phyloP scores from a whole-genome alignment of 2,329 filamentous ascomycete species.

The Paracoccidioides lutzii region DNA sequence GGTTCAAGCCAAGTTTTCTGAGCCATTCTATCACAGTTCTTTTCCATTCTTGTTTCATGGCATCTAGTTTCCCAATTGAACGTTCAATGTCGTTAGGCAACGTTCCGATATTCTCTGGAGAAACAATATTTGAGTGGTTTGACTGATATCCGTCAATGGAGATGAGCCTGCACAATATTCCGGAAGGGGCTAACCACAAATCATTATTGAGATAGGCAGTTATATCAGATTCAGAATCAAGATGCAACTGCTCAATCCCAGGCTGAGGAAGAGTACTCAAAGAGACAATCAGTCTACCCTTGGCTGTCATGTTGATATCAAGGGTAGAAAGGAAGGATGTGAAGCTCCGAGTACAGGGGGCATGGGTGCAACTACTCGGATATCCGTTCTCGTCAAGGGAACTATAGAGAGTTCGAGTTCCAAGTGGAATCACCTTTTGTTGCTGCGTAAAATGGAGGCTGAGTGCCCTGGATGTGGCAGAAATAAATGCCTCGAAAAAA shows the following conservation, averaged over 20 bases:
- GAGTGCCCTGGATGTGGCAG: slow-evolving; percentile 26
- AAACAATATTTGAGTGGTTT: slow-evolving; percentile 13
- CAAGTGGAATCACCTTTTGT: slow-evolving; percentile 27
- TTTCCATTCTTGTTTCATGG: slow-evolving; percentile 25
- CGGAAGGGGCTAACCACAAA: slow-evolving; percentile 30
- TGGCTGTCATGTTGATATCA: slow-evolving; percentile 24
- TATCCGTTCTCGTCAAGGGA: slow-evolving; percentile 21
- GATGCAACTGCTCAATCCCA: slow-evolving; percentile 23
- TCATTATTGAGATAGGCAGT: slow-evolving; percentile 13
- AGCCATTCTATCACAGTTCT: slow-evolving; percentile 25
- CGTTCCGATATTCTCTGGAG: slow-evolving; percentile 9
- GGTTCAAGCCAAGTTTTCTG: slow-evolving; percentile 23
- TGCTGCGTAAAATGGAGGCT: slow-evolving; percentile 25
- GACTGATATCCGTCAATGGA: slow-evolving; percentile 11
- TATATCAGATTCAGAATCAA: slow-evolving; percentile 15
- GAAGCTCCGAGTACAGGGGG: slow-evolving; percentile 6
- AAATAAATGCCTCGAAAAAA: slow-evolving; percentile 30
- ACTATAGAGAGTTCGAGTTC: slow-evolving; percentile 29
- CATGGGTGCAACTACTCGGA: slow-evolving; percentile 17
- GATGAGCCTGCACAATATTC: slow-evolving; percentile 9
- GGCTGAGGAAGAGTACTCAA: slow-evolving; percentile 25
- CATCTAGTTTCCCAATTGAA: neutral
- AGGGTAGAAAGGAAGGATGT: slow-evolving; percentile 19
- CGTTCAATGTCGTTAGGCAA: neutral
- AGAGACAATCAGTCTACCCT: slow-evolving; percentile 26